phyloP scores from a whole-genome alignment of 1,139 yeast species.

The Zygosaccharomyces sapae region DNA sequence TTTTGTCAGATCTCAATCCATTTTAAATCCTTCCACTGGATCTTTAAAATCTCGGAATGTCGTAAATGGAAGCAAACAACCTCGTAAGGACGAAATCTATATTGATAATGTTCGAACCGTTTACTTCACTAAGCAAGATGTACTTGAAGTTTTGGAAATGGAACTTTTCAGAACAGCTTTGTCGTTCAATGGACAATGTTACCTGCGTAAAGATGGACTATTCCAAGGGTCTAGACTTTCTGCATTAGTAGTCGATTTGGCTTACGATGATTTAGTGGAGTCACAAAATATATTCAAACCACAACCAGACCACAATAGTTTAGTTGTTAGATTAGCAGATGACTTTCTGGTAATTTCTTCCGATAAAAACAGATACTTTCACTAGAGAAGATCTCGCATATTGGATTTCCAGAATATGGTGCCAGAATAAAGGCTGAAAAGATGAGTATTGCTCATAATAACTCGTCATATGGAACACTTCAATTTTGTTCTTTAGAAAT shows the following conservation, averaged over 20 bases:
- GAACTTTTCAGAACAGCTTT: slow-evolving; percentile 45
- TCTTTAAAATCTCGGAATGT: slow-evolving; percentile 16
- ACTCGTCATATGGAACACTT: slow-evolving; percentile 4
- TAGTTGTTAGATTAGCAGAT: slow-evolving; percentile 70
- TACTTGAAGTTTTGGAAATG: slow-evolving; percentile 36
- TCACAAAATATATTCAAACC: slow-evolving; percentile 39
- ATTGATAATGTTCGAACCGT: slow-evolving; percentile 26
- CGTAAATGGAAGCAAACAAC: slow-evolving; percentile 24
- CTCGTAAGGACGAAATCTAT: slow-evolving; percentile 14
- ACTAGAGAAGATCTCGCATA: slow-evolving; percentile 30
- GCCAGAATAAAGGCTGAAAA: slow-evolving; percentile 57
- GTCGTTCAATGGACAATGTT: slow-evolving; percentile 37
- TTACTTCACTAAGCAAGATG: slow-evolving; percentile 33
- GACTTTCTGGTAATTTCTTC: slow-evolving; percentile 73
- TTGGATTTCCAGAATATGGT: slow-evolving; percentile 53
- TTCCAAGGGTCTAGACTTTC: slow-evolving; percentile 88
- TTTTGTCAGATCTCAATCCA: slow-evolving; percentile 22
- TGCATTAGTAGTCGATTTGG: slow-evolving; percentile 67
- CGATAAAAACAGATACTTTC: slow-evolving; percentile 26
- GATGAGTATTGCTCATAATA: slow-evolving; percentile 26
- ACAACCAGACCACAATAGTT: slow-evolving; percentile 30
- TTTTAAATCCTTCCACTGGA: slow-evolving; percentile 20
- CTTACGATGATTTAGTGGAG: slow-evolving; percentile 62
- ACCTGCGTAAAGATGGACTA: slow-evolving; percentile 58
- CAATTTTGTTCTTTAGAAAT: slow-evolving; percentile 31